A percentile compares a stretch with the other conserved stretches of the same genome.
Conservation (phyloP, 139 green algal genomes). For the Chlamydomonas incerta region DNA sequence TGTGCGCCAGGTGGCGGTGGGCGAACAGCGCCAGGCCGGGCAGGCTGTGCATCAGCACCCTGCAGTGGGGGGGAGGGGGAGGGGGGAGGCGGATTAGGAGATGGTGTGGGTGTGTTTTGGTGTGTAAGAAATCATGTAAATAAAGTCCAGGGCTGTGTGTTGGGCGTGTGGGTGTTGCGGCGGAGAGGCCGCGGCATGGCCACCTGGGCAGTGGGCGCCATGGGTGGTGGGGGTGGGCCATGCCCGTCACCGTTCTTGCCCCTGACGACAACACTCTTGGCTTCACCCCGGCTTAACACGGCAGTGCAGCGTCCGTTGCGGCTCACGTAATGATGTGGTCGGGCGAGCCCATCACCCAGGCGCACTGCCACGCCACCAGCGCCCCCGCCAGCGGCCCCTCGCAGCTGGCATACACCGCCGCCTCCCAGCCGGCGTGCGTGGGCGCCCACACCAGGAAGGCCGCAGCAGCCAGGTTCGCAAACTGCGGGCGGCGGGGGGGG, state of each 20-base stretch:
- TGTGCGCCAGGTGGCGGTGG: slow-evolving; percentile 41
- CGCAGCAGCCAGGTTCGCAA: slow-evolving; percentile 49
- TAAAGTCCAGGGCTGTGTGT: no score
- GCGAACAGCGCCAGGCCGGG: slow-evolving; percentile 74
- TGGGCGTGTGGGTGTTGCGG: no score
- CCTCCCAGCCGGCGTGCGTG: slow-evolving; percentile 18
- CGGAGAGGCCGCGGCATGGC: no score
- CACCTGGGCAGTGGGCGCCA: no score
- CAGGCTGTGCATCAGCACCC: slow-evolving; percentile 76
- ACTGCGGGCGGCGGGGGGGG: slow-evolving; percentile 28
- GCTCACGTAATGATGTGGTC: slow-evolving; percentile 65
- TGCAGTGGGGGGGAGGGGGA: slow-evolving; percentile 17
- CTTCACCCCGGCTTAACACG: no score
- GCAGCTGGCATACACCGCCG: slow-evolving; percentile 46
- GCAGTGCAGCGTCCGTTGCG: no score
- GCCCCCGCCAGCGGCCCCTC: slow-evolving; percentile 60
- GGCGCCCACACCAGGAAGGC: slow-evolving; percentile 42
- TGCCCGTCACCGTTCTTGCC: no score
- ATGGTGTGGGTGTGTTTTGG: no score
- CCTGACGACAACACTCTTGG: no score
- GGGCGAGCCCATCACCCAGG: slow-evolving; percentile 67
- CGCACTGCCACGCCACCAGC: slow-evolving; percentile 69
- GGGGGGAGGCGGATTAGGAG: no score
- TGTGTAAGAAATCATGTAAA: no score
- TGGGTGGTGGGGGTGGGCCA: neutral